Evolutionary conservation across 768 basidiomycete species (phyloP).

Genomic region (Serpula lacrymans): DNA sequence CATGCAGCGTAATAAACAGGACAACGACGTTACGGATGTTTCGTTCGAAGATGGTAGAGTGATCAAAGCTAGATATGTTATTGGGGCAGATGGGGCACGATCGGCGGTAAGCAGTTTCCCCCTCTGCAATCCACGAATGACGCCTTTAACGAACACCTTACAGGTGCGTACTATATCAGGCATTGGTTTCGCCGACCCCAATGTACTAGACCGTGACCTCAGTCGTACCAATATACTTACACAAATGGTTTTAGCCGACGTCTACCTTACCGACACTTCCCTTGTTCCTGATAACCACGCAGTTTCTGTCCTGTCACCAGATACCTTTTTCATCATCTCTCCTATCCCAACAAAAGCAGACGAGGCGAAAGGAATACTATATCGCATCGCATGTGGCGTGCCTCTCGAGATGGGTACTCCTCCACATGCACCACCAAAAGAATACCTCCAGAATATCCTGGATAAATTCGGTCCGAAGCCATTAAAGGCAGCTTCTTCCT

Average conservation of each 20-base stretch:
- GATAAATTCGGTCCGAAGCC: slow-evolving; percentile 35
- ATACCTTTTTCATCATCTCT: slow-evolving; percentile 32
- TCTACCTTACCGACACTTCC: slow-evolving; percentile 33
- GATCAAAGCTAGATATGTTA: slow-evolving; percentile 42
- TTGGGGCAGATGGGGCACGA: slow-evolving; percentile 50
- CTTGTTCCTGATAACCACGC: slow-evolving; percentile 10
- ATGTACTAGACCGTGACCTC: too few species aligned
- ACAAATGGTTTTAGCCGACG: slow-evolving; percentile 47
- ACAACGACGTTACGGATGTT: slow-evolving; percentile 33
- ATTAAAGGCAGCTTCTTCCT: slow-evolving; percentile 33
- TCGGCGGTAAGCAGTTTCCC: slow-evolving; percentile 37
- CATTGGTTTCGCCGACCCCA: slow-evolving; percentile 44
- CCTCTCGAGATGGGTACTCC: slow-evolving; percentile 32
- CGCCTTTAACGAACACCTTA: neutral
- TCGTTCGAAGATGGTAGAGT: slow-evolving; percentile 43
- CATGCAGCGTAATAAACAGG: slow-evolving; percentile 27
- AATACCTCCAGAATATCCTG: slow-evolving; percentile 43
- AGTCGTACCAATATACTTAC: slow-evolving; percentile 22
- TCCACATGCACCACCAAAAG: slow-evolving; percentile 33
- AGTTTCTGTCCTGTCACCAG: slow-evolving; percentile 24
- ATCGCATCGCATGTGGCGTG: slow-evolving; percentile 40
- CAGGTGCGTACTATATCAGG: slow-evolving; percentile 42
- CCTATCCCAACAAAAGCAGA: slow-evolving; percentile 29
- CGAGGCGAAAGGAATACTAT: slow-evolving; percentile 20
- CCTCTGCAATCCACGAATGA: too few species aligned